phyloP scores from a whole-genome alignment of 1,284 basidiomycete genomes.

The Rhodotorula glutinis region DNA sequence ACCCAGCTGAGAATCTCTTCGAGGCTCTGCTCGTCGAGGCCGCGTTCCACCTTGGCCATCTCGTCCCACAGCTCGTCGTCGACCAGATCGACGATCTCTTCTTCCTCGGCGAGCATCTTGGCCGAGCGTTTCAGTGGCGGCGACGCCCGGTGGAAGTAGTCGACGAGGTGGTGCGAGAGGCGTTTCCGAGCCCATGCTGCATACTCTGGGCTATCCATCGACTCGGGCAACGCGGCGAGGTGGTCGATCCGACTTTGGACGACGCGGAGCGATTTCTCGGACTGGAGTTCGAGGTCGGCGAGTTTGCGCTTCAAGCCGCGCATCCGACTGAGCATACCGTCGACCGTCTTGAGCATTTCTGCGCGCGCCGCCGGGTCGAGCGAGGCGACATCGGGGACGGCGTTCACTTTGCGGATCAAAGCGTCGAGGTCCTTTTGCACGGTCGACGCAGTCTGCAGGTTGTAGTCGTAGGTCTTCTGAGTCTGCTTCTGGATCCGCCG shows the following conservation, averaged over 20 bases:
- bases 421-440: conserved; percentile 49
- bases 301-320: conserved; percentile 79
- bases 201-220: conserved; percentile 61
- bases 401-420: conserved; percentile 58
- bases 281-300: conserved; percentile 37
- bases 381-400: conserved; percentile 48
- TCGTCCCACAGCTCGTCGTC: conserved; percentile 64
- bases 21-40: conserved; percentile 67
- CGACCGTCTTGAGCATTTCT: conserved; percentile 62
- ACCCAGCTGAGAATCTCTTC: conserved; percentile 93
- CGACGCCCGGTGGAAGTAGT: conserved; percentile 78
- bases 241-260: conserved; percentile 58
- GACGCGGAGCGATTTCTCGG: conserved; percentile 10
- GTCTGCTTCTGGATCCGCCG: conserved; percentile 75
- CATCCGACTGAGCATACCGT: conserved; percentile 69
- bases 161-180: conserved; percentile 84
- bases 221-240: conserved; percentile 60
- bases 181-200: conserved; percentile 72
- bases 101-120: conserved; percentile 63
- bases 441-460: conserved; percentile 57
- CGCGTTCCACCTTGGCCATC: conserved; percentile 82
- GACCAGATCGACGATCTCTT: conserved; percentile 70
- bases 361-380: conserved; percentile 44
- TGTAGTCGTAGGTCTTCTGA: conserved; percentile 74
- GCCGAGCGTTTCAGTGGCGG: conserved; percentile 60